phyloP scores from a whole-genome alignment of 1,284 basidiomycete genomes.

The Inonotus obliquus region DNA sequence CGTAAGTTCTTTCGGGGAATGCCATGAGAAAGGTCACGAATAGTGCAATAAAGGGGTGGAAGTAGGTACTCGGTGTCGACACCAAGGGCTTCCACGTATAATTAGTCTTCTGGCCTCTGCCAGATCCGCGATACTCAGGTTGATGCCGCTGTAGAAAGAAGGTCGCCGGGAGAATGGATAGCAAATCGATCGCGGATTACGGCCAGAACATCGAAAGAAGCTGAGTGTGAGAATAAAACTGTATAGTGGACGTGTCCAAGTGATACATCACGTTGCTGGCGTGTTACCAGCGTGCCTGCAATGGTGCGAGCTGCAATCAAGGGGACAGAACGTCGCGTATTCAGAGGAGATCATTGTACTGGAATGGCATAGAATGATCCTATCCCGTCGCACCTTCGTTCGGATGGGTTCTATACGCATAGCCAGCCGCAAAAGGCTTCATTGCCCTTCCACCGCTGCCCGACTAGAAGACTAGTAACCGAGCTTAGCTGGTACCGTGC shows the following conservation, averaged over 20 bases:
- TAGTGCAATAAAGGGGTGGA: not conserved
- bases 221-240: not conserved
- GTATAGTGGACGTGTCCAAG: not conserved
- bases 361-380: not conserved
- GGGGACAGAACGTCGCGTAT: not conserved
- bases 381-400: not conserved
- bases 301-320: not conserved
- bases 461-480: not conserved
- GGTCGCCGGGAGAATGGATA: not conserved
- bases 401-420: not conserved
- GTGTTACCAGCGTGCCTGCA: not conserved
- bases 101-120: not conserved
- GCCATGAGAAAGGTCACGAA: not conserved
- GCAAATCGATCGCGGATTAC: not conserved
- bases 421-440: not conserved
- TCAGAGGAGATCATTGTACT: not conserved
- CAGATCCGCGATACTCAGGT: not conserved
- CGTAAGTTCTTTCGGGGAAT: not conserved
- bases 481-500: not conserved
- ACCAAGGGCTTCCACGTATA: not conserved
- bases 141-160: not conserved
- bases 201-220: not conserved
- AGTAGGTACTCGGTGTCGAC: not conserved
- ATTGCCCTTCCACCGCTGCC: not conserved
- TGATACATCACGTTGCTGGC: not conserved